Percentiles rank a stretch among this genome's conserved stretches.
Evolutionary conservation across 2,329 filamentous ascomycete species (phyloP).

Genomic region (Clarireedia paspali): DNA sequence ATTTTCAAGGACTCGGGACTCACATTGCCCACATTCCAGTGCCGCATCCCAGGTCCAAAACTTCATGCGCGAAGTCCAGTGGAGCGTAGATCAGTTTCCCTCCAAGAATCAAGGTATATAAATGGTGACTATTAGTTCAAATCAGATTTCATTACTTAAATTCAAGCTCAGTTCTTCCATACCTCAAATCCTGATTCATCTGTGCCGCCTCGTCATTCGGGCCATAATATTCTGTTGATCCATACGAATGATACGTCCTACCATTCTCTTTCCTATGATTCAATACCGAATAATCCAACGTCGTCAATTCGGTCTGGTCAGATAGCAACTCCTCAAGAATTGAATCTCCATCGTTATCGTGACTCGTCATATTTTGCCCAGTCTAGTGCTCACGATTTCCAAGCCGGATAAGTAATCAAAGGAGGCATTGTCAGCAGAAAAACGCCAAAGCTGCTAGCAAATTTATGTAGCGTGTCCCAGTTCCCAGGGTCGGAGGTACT

Average conservation of each 20-base stretch:
- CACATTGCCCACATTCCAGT: constrained; percentile 15
- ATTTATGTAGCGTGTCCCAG: no score
- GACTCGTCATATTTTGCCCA: background rate
- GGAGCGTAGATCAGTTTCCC: constrained; percentile 35
- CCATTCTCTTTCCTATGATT: constrained; percentile 18
- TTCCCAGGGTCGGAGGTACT: no score
- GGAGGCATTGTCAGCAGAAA: background rate
- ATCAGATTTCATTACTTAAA: background rate
- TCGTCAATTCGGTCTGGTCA: background rate
- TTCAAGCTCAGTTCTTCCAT: background rate
- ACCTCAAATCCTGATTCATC: constrained; percentile 11
- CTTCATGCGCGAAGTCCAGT: constrained; percentile 21
- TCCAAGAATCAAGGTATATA: constrained; percentile 32
- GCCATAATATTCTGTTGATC: constrained; percentile 15
- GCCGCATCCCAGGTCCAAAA: constrained; percentile 15
- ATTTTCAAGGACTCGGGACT: background rate
- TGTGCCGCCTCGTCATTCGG: constrained; percentile 18
- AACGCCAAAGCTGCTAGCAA: no score
- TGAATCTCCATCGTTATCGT: background rate
- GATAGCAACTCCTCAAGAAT: background rate
- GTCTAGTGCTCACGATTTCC: background rate
- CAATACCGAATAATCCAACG: background rate
- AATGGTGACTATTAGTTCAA: constrained; percentile 26
- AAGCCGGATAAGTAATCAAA: background rate
- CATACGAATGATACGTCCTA: constrained; percentile 17